phyloP scores from a whole-genome alignment of 768 basidiomycete species.

The Hypholoma fasciculare region DNA sequence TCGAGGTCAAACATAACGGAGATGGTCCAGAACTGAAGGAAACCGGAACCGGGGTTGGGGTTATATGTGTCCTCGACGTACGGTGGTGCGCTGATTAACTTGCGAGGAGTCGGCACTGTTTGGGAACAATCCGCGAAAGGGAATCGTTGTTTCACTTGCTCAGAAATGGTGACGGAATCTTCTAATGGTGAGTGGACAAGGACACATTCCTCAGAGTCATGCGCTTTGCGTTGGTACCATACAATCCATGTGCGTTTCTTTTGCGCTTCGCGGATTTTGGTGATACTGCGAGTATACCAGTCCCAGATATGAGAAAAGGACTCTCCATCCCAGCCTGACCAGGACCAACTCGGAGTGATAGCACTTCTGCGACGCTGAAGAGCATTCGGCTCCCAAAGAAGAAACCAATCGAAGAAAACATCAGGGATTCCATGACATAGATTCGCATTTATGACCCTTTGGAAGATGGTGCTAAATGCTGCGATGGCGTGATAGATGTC shows the following conservation, averaged over 20 bases:
- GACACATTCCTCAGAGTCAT: slow-evolving; percentile 1
- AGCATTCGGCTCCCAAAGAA: background rate
- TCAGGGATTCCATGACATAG: slow-evolving; percentile 2
- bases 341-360: slow-evolving; percentile 5
- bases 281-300: background rate
- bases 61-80: slow-evolving; percentile 5
- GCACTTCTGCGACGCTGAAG: background rate
- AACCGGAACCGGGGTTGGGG: slow-evolving; percentile 10
- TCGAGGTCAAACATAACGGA: slow-evolving; percentile 5
- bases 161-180: background rate
- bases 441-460: background rate
- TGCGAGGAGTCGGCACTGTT: slow-evolving; percentile 3
- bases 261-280: background rate
- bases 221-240: slow-evolving; percentile 8
- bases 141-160: slow-evolving; percentile 3
- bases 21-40: slow-evolving; percentile 14
- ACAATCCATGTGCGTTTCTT: slow-evolving; percentile 7
- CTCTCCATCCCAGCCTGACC: slow-evolving; percentile 2
- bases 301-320: background rate
- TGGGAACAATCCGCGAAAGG: slow-evolving; percentile 4
- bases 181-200: background rate
- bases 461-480: background rate
- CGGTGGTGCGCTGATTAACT: background rate
- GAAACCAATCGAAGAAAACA: slow-evolving; percentile 4
- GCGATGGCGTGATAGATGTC: slow-evolving; percentile 7